Conservation (phyloP, 2,329 filamentous ascomycete genomes). For the Apiospora saccharicola region DNA sequence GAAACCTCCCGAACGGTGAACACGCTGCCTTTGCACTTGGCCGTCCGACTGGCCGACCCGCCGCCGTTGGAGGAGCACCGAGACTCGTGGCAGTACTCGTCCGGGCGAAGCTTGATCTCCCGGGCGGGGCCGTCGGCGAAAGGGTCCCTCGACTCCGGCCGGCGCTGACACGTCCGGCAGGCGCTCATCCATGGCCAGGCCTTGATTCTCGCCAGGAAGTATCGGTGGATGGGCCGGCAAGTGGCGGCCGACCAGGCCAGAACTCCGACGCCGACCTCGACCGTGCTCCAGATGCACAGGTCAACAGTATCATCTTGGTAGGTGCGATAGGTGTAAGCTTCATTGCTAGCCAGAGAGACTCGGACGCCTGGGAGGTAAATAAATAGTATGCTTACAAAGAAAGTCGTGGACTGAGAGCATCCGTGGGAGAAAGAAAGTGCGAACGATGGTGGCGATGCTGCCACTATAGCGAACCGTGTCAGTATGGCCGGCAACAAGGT, state of each 20-base stretch:
- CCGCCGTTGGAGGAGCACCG: not conserved
- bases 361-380: no score
- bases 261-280: conserved; percentile 1
- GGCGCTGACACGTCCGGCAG: not conserved
- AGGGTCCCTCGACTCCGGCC: not conserved
- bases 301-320: conserved; percentile 1
- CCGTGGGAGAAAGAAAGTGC: not conserved
- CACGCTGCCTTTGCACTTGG: not conserved
- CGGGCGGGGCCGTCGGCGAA: not conserved
- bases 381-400: conserved; percentile 5
- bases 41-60: not conserved
- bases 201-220: not conserved
- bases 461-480: not conserved
- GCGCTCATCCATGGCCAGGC: not conserved
- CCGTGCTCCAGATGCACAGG: conserved; percentile 18
- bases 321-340: not conserved
- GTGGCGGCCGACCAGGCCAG: not conserved
- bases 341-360: not conserved
- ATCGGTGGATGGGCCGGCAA: conserved; percentile 3
- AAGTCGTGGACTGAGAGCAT: not conserved
- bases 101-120: not conserved
- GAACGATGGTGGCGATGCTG: conserved; percentile 5
- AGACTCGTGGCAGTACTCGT: conserved; percentile 7
- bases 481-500: not conserved
- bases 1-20: not conserved